phyloP scores from a whole-genome alignment of 495 filamentous ascomycete species.

The Geoglossum glabrum region DNA sequence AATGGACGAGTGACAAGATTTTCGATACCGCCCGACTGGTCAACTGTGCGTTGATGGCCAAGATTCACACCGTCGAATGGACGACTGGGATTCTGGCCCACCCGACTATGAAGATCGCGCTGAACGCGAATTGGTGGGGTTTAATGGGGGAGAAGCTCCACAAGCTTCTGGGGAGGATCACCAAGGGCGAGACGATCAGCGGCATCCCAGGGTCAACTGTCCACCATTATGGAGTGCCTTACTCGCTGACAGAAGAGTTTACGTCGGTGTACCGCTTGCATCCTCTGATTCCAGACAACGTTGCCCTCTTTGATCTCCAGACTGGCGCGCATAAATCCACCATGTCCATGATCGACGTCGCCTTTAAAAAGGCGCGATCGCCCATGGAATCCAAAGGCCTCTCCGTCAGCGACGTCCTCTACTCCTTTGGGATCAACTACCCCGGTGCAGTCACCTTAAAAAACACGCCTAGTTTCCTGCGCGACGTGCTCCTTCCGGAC shows the following conservation, averaged over 20 bases:
- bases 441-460: slow-evolving; percentile 24
- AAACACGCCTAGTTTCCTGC: slow-evolving; percentile 23
- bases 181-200: slow-evolving; percentile 18
- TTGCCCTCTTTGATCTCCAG: slow-evolving; percentile 20
- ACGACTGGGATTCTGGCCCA: slow-evolving; percentile 25
- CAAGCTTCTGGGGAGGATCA: slow-evolving; percentile 21
- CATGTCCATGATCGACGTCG: slow-evolving; percentile 13
- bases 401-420: slow-evolving; percentile 22
- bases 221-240: slow-evolving; percentile 19
- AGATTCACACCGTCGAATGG: slow-evolving; percentile 29
- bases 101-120: slow-evolving; percentile 19
- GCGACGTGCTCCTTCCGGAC: slow-evolving; percentile 17
- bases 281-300: slow-evolving; percentile 22
- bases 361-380: slow-evolving; percentile 17
- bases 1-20: slow-evolving; percentile 19
- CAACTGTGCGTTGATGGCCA: slow-evolving; percentile 26
- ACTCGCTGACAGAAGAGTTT: slow-evolving; percentile 25
- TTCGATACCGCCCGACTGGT: slow-evolving; percentile 26
- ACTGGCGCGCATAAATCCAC: slow-evolving; percentile 17
- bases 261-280: slow-evolving; percentile 25
- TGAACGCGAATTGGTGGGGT: slow-evolving; percentile 27
- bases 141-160: slow-evolving; percentile 21
- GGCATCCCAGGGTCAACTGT: slow-evolving; percentile 6
- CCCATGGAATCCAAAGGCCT: slow-evolving; percentile 14
- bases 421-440: slow-evolving; percentile 26